Evolutionary conservation across 2,329 filamentous ascomycete genomes (phyloP).

Genomic region (Talaromyces rugulosus): DNA sequence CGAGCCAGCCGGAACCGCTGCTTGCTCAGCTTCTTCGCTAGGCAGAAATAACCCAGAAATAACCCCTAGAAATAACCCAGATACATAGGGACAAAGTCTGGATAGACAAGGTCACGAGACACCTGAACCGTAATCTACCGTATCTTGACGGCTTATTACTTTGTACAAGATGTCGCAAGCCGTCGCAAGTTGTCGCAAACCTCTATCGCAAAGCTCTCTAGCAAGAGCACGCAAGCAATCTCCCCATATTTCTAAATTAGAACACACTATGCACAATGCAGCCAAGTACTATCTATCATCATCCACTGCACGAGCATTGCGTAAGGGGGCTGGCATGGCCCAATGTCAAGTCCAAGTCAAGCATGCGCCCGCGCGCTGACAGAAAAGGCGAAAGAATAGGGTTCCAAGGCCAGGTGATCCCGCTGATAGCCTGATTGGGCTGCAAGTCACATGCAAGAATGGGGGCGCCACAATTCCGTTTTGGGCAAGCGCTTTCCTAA

Average conservation of each 20-base stretch:
- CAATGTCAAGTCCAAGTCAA: neutral
- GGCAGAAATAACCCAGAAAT: neutral
- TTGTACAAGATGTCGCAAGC: too few species aligned
- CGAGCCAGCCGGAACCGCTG: neutral
- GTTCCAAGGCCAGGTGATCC: constrained; percentile 11
- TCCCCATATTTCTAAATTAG: too few species aligned
- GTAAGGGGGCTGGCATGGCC: neutral
- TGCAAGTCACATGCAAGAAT: constrained; percentile 8
- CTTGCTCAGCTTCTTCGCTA: neutral
- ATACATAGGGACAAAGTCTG: neutral
- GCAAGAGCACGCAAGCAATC: too few species aligned
- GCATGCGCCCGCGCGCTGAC: too few species aligned
- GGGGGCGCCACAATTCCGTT: neutral
- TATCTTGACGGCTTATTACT: neutral
- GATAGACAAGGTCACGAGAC: neutral
- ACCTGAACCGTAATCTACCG: neutral
- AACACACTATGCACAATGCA: neutral
- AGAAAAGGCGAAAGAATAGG: neutral
- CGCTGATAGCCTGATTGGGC: neutral
- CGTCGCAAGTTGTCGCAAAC: too few species aligned
- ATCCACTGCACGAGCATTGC: neutral
- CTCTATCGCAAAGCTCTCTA: neutral
- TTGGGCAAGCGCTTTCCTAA: neutral
- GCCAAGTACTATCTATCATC: too few species aligned
- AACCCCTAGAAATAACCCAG: neutral